These are phyloP conservation scores for Ophiostoma fasciatum DNA, from an alignment of 2,329 filamentous ascomycete genomes.

Conservation along the genomic window DNA sequence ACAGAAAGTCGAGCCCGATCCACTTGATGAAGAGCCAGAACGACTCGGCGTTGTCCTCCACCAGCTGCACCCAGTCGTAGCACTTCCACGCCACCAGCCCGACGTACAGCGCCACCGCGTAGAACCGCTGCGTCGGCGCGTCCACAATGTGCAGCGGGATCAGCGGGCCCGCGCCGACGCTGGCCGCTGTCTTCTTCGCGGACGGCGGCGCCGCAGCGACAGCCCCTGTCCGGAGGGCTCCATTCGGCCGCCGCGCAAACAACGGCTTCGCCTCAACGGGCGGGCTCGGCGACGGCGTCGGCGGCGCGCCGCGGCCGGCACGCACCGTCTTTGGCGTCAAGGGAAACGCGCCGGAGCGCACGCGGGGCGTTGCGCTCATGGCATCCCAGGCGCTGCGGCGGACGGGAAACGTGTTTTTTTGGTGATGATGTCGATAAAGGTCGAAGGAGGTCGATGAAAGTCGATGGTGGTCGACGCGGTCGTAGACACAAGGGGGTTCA, in stretches of 20 bases:
- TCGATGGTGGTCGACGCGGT: too few species aligned
- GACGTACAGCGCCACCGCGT: conserved; percentile 66
- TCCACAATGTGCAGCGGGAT: conserved; percentile 75
- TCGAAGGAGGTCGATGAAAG: neutral
- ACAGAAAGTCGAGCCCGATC: conserved; percentile 72
- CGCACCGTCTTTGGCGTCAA: conserved; percentile 12
- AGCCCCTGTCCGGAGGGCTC: too few species aligned
- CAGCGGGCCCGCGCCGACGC: conserved; percentile 36
- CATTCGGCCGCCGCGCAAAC: too few species aligned
- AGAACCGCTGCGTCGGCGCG: conserved; percentile 80
- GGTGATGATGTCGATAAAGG: too few species aligned
- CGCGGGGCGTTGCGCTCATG: conserved; percentile 15
- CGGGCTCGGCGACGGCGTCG: conserved; percentile 13
- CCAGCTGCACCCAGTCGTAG: conserved; percentile 68
- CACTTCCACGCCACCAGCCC: conserved; percentile 67
- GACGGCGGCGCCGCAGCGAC: conserved; percentile 12
- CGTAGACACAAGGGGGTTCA: too few species aligned
- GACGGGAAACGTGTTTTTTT: too few species aligned
- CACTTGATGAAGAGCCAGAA: conserved; percentile 89
- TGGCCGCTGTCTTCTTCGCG: conserved; percentile 10
- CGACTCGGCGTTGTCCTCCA: conserved; percentile 75
- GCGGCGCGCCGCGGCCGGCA: conserved; percentile 9
- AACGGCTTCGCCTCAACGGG: conserved; percentile 5
- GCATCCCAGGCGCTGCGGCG: conserved; percentile 12
- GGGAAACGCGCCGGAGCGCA: conserved; percentile 15